Base-by-base conservation (phyloP, 2,329 filamentous ascomycete species). In the Pseudocercospora ulei region DNA sequence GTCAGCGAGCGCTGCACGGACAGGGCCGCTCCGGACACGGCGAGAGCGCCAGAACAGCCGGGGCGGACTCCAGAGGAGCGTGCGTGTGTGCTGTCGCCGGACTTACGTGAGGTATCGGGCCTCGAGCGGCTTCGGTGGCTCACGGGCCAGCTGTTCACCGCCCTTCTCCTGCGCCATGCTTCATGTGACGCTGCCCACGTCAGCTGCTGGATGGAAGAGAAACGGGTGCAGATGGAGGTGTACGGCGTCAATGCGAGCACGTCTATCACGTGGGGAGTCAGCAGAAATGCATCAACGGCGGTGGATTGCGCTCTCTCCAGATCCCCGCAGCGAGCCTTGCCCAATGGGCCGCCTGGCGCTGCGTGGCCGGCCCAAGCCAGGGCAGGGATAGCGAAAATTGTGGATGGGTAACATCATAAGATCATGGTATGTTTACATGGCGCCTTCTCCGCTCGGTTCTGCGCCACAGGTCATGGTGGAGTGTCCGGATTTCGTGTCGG, bases 101-200 rank as follows among this genome's bases (percentile, higher is more conserved):
- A n/a, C n/a, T n/a, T n/a, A n/a, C n/a, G 69, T 62, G 46, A 78
- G 66, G 51, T 74, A 78, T 38, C 65, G 66, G 24, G 67, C 57
- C 41, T 68, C 66, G 48, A 65, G 62, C 20, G 62, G 56, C 20
- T 59, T 34, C 18, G 34, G 38, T 3, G 29, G 22, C 14, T 36
- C 26, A 28, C 38, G 35, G 34, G 59, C 55, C 27, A 46, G 49
- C 40, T 63, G 56, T 41, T 62, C 59, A 18, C 58, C 50, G 20
- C 50, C 47, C 41, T 63, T 63, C 13, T 50, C 46, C 8, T 53
- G 55, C 38, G 63, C 62, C 61, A 63, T 63, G 11, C 11, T 20
- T 22, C 4, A 9, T 14, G 3, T 33, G 8, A 23, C 16, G n/a
- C 20, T 37, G 27, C 6, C 5, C 8, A 18, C 18, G 11, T 31